A percentile compares a stretch with the other conserved stretches of the same genome.
Evolutionary conservation across 1,284 basidiomycete genomes (phyloP).

Genomic region (Trichosporon asahii): DNA sequence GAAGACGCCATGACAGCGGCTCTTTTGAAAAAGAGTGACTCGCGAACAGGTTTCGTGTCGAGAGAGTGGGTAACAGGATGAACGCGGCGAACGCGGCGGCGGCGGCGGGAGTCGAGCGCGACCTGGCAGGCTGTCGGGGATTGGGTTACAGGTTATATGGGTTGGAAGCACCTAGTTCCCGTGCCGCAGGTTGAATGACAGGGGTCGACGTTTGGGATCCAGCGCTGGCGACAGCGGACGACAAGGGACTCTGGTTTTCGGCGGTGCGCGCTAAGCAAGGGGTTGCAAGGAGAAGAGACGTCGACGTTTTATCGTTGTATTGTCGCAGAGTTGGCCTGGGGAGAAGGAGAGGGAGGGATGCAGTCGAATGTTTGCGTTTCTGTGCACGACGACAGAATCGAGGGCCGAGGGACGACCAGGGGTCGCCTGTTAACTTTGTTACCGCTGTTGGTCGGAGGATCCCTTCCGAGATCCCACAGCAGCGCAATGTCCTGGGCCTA

Average conservation of each 20-base stretch:
- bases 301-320: neutral
- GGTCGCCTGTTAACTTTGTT: conserved; percentile 9
- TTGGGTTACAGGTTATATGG: conserved; percentile 11
- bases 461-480: neutral
- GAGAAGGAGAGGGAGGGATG: neutral
- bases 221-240: neutral
- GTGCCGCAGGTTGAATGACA: conserved; percentile 8
- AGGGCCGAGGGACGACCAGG: conserved; percentile 1
- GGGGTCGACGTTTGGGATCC: conserved; percentile 5
- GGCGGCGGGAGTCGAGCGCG: conserved; percentile 3
- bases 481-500: neutral
- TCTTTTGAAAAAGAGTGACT: conserved; percentile 6
- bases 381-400: neutral
- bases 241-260: neutral
- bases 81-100: neutral
- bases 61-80: neutral
- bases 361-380: neutral
- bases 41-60: conserved; percentile 6
- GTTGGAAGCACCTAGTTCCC: conserved; percentile 11
- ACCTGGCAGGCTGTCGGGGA: neutral
- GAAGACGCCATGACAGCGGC: conserved; percentile 1
- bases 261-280: conserved; percentile 9
- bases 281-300: conserved; percentile 7
- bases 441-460: conserved; percentile 1
- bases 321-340: neutral